Evolutionary conservation across 1,139 yeast species (phyloP), one percentile per base, ranked within the genome.

Genomic region (Debaryomyces sp.): DNA sequence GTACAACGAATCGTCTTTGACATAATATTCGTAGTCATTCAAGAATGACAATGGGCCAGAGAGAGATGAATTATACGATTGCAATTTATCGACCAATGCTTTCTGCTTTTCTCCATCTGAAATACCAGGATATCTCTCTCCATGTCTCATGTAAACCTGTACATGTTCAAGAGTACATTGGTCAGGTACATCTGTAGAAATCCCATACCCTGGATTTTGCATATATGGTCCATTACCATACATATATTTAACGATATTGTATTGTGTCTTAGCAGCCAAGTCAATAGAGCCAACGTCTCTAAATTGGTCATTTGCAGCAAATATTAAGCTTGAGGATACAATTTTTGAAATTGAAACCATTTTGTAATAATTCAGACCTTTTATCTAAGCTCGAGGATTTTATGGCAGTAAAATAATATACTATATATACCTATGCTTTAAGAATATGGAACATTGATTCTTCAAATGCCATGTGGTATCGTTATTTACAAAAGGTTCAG

Each of bases 211-310:
- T 2, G 61, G 57, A 30, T 61, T 60, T 46, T 71, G 75, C n/a
- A 68, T 57, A 48, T 70, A 71, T 5, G 77, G 76, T 1, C 71
- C 76, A 18, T 72, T 60, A 5, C 73, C 76, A 22, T 66, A 71
- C 47, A 71, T 58, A 50, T 63, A 67, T 44, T 61, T 62, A 46
- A 68, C 64, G 21, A 70, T 55, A 50, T 71, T 71, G 48, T 61
- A 67, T 48, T 66, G 71, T 33, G 64, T 64, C 21, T 60, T 54
- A 40, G 71, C 63, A 9, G 70, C 68, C 43, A 63, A 62, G 24
- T 63, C 63, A 71, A 70, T 15, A 17, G 61, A 50, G 12, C 70
- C 67, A 3, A 67, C 67, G 39, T 61, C 57, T 48, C 63, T 56
- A 56, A 58, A 64, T 41, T 62, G 63, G 30, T 51, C 54, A 40